These are phyloP conservation scores for Colletotrichum sojae DNA, from an alignment of 2,329 filamentous ascomycete species.

Conservation along the genomic window DNA sequence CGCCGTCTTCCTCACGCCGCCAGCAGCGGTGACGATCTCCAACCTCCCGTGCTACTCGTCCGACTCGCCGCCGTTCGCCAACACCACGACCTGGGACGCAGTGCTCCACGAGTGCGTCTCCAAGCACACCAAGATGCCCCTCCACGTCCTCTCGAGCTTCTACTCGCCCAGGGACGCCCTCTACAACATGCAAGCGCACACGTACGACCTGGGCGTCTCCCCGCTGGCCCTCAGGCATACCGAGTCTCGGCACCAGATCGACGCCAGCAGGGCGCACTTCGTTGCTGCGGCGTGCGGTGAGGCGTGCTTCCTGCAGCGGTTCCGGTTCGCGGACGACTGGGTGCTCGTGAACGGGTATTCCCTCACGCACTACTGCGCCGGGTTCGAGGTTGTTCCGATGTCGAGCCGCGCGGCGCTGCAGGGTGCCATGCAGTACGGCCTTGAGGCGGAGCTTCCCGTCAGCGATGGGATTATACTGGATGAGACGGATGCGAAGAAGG, in stretches of 20 bases:
- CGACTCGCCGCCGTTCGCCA: constrained; percentile 40
- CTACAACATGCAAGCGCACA: constrained; percentile 47
- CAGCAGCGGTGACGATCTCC: constrained; percentile 52
- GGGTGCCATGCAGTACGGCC: constrained; percentile 31
- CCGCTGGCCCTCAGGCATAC: constrained; percentile 59
- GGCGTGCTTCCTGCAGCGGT: constrained; percentile 63
- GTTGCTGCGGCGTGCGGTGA: constrained; percentile 61
- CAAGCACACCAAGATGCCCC: constrained; percentile 50
- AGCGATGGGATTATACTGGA: constrained; percentile 52
- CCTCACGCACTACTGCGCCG: constrained; percentile 58
- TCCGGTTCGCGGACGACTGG: constrained; percentile 62
- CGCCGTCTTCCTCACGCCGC: constrained; percentile 57
- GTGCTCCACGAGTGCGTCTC: constrained; percentile 58
- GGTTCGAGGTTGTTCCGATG: constrained; percentile 46
- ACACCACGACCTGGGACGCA: constrained; percentile 55
- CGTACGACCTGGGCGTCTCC: constrained; percentile 57
- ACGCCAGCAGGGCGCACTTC: constrained; percentile 57
- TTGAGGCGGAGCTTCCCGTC: constrained; percentile 40
- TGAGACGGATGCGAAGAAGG: constrained; percentile 47
- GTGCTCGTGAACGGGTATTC: constrained; percentile 63
- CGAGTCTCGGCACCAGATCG: constrained; percentile 54
- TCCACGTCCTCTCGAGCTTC: constrained; percentile 60
- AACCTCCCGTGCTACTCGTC: constrained; percentile 53
- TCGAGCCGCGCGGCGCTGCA: constrained; percentile 18
- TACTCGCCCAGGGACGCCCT: constrained; percentile 55